phyloP scores from a whole-genome alignment of 2,329 filamentous ascomycete species.

The Cladosporium sp. region DNA sequence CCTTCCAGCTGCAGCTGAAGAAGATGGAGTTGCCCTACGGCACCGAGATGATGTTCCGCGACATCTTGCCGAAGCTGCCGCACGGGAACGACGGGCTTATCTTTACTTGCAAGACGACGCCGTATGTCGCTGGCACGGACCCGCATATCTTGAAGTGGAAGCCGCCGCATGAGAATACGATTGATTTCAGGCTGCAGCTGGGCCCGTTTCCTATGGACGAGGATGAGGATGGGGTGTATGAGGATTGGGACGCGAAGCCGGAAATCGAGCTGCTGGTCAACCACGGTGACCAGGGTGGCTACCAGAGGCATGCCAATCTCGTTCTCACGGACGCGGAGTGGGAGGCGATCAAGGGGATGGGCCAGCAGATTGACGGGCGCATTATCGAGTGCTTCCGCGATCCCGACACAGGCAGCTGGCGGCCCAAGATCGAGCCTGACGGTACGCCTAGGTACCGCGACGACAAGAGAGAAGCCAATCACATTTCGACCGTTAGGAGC shows the following conservation, averaged over 20 bases:
- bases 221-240: slow-evolving; percentile 61
- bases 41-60: slow-evolving; percentile 84
- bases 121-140: slow-evolving; percentile 87
- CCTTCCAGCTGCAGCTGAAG: slow-evolving; percentile 82
- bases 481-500: slow-evolving; percentile 73
- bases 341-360: slow-evolving; percentile 68
- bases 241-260: slow-evolving; percentile 76
- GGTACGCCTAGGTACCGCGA: slow-evolving; percentile 72
- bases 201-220: slow-evolving; percentile 64
- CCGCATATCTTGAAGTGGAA: slow-evolving; percentile 97
- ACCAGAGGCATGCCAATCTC: slow-evolving; percentile 62
- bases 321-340: slow-evolving; percentile 71
- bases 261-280: slow-evolving; percentile 66
- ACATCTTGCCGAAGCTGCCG: slow-evolving; percentile 73
- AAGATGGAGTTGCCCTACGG: slow-evolving; percentile 83
- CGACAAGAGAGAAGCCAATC: slow-evolving; percentile 88
- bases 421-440: slow-evolving; percentile 52
- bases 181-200: slow-evolving; percentile 81
- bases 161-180: slow-evolving; percentile 85
- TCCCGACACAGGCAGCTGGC: slow-evolving; percentile 62
- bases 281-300: slow-evolving; percentile 53
- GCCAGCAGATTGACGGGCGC: slow-evolving; percentile 72
- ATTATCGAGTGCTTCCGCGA: slow-evolving; percentile 90
- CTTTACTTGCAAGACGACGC: slow-evolving; percentile 86
- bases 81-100: slow-evolving; percentile 97